These are phyloP conservation scores for Moesziomyces sp. DNA, from an alignment of 1,284 basidiomycete species.

Conservation along the genomic window DNA sequence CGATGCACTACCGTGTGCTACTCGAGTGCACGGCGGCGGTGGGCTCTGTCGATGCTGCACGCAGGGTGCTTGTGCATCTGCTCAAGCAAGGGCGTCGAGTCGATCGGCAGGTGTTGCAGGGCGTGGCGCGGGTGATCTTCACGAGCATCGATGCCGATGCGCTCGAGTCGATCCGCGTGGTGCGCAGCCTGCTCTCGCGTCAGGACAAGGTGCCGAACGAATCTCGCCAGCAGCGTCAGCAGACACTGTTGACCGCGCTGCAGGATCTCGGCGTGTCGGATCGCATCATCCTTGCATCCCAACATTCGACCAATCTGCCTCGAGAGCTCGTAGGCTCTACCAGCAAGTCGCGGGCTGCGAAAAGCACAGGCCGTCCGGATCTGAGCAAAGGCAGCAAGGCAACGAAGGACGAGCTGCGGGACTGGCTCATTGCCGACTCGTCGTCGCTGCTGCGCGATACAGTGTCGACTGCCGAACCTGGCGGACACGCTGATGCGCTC, in stretches of 20 bases:
- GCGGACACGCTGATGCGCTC: slow-evolving; percentile 1
- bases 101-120: slow-evolving; percentile 20
- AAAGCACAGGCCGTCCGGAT: not conserved
- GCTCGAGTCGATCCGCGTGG: slow-evolving; percentile 17
- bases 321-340: not conserved
- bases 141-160: slow-evolving; percentile 40
- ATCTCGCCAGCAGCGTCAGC: slow-evolving; percentile 10
- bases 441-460: slow-evolving; percentile 12
- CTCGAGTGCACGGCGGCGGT: slow-evolving; percentile 35
- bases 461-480: not conserved
- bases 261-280: slow-evolving; percentile 22
- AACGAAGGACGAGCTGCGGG: slow-evolving; percentile 26
- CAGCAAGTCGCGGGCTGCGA: not conserved
- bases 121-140: slow-evolving; percentile 27
- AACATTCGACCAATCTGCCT: slow-evolving; percentile 7
- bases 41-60: slow-evolving; percentile 10
- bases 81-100: slow-evolving; percentile 14
- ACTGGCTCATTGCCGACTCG: slow-evolving; percentile 35
- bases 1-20: slow-evolving; percentile 30
- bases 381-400: not conserved
- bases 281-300: slow-evolving; percentile 13
- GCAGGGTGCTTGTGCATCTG: slow-evolving; percentile 29
- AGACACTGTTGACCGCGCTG: slow-evolving; percentile 12
- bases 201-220: not conserved
- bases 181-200: slow-evolving; percentile 8